Conservation (phyloP, 2,329 filamentous ascomycete species). For the Laburnicola sp. region DNA sequence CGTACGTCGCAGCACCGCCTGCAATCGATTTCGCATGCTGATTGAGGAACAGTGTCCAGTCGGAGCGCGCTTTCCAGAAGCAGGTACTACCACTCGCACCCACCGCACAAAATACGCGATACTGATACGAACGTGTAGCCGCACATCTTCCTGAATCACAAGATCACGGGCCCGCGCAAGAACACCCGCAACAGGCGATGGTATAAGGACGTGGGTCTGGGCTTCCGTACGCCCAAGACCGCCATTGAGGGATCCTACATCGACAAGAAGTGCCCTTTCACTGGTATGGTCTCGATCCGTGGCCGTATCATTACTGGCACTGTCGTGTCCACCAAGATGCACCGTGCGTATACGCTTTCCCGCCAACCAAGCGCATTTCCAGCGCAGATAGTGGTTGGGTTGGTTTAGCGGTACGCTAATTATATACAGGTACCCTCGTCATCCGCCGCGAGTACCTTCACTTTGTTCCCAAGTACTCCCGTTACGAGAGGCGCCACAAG, state of each 20-base stretch:
- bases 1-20: conserved; percentile 33
- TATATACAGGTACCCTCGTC: conserved; percentile 69
- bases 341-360: conserved; percentile 61
- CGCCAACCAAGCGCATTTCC: background rate
- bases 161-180: conserved; percentile 69
- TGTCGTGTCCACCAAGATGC: conserved; percentile 99
- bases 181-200: conserved; percentile 68
- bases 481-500: conserved; percentile 99
- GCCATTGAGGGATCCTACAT: conserved; percentile 99
- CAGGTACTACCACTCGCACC: conserved; percentile 38
- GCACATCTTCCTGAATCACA: conserved; percentile 99
- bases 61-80: conserved; percentile 99
- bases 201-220: conserved; percentile 99
- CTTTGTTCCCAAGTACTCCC: conserved; percentile 99
- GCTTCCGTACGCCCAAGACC: conserved; percentile 97
- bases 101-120: conserved; percentile 22
- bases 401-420: conserved; percentile 26
- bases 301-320: conserved; percentile 99
- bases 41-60: conserved; percentile 84
- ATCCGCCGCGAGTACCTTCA: conserved; percentile 99
- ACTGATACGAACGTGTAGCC: conserved; percentile 64
- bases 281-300: conserved; percentile 97
- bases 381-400: background rate
- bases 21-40: conserved; percentile 24
- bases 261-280: conserved; percentile 99